Evolutionary conservation across 441 rosid species (phyloP), one percentile per base, ranked within the genome.

Genomic region (Arabidopsis hybrid): DNA sequence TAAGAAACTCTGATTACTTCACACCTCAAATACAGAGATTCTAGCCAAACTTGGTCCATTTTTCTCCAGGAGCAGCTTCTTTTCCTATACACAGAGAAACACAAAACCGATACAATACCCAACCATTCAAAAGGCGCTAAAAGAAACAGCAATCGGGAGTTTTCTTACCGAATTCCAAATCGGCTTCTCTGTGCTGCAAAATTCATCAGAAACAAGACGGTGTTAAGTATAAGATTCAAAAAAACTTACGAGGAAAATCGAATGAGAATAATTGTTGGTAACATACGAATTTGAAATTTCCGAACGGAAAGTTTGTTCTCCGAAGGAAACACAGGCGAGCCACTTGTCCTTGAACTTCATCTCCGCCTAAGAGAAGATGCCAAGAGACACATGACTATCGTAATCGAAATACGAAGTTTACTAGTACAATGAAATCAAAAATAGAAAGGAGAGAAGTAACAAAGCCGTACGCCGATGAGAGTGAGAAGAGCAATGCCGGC

Each of bases 401-500:
- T n/a, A 47, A 39, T 47, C 12, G 36, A 60, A 43, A 38, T 16
- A 17, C 18, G 32, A 14, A 63, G 47, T 10, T 38, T 38, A 62
- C 18, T 5, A 64, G n/a, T 2, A 46, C 17, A 46, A 14, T 4
- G 14, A 45, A 45, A 45, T 13, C 8, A 13, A n/a, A 13, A 13
- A 12, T 26, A 65, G 11, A 0, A 10, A 38, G 35, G 3, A 62
- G 34, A 35, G 17, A 10, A 38, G 69, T 49, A 52, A 26, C 29
- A 26, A 65, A 4, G 7, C 47, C 51, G 17, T 83, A 93, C 98
- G 40, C 86, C 67, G 36, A 84, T 74, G 7, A 95, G 79, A 67
- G 92, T 86, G 68, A 94, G 89, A 73, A 86, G 91, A 72, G 99
- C 97, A 51, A 94, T 89, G 79, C 99, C 99, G 36, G 91, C 85